Evolutionary conservation across 352 stramenopile genomes (phyloP).

Genomic region (Pythium sp.): DNA sequence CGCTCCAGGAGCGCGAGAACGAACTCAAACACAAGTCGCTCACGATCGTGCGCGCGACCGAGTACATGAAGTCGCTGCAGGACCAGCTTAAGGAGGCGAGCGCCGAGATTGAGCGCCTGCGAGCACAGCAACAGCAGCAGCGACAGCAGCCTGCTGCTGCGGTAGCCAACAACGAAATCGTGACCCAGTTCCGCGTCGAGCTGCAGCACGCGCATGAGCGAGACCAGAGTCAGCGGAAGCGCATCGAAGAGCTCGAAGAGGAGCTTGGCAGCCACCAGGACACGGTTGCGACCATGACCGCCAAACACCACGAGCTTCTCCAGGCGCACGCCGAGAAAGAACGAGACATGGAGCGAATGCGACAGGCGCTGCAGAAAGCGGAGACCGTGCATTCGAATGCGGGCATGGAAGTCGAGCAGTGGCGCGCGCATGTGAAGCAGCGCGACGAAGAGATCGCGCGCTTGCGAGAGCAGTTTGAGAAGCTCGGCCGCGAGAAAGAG

Average conservation of each 20-base stretch:
- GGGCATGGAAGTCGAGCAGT: slow-evolving; percentile 40
- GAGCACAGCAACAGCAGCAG: slow-evolving; percentile 24
- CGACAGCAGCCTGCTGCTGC: slow-evolving; percentile 8
- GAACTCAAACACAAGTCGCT: slow-evolving; percentile 58
- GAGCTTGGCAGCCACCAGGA: slow-evolving; percentile 35
- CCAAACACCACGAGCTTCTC: slow-evolving; percentile 36
- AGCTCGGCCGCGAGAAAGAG: slow-evolving; percentile 46
- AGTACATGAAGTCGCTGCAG: slow-evolving; percentile 56
- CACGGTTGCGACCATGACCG: slow-evolving; percentile 21
- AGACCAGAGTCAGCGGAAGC: slow-evolving; percentile 28
- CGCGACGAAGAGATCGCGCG: slow-evolving; percentile 44
- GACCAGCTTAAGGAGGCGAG: slow-evolving; percentile 33
- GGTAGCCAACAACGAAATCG: slow-evolving; percentile 22
- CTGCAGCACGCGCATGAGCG: slow-evolving; percentile 32
- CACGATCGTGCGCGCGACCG: slow-evolving; percentile 57
- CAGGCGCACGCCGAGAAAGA: slow-evolving; percentile 25
- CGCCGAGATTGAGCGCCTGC: slow-evolving; percentile 24
- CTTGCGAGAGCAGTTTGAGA: slow-evolving; percentile 33
- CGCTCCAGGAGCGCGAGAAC: slow-evolving; percentile 61
- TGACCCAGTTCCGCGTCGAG: slow-evolving; percentile 35
- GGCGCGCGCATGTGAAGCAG: slow-evolving; percentile 35
- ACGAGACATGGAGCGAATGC: slow-evolving; percentile 32
- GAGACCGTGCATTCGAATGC: slow-evolving; percentile 32
- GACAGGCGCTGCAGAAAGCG: slow-evolving; percentile 39
- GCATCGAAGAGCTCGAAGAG: slow-evolving; percentile 34